phyloP scores from a whole-genome alignment of 495 filamentous ascomycete genomes.

The Aspergillus diversus region DNA sequence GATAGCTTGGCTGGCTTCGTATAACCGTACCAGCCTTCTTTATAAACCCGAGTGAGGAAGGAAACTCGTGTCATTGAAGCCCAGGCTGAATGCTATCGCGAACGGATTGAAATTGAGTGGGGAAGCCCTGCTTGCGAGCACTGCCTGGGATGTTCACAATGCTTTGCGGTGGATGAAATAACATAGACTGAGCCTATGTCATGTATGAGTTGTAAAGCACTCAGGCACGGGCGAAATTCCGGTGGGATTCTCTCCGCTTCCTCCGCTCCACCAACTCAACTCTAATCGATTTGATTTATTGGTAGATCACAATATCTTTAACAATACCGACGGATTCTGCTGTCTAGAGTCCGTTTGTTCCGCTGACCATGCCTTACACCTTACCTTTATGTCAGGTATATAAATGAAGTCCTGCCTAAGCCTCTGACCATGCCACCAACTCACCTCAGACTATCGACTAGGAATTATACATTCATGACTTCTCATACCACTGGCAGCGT shows the following conservation, averaged over 20 bases:
- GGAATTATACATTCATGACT: background rate
- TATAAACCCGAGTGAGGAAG: too few relatives aligned
- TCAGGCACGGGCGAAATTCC: background rate
- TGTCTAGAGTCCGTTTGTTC: conserved; percentile 1
- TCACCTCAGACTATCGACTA: background rate
- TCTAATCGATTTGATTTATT: background rate
- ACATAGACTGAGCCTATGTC: too few relatives aligned
- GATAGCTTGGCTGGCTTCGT: too few relatives aligned
- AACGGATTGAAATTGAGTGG: too few relatives aligned
- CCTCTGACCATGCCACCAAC: background rate
- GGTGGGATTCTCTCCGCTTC: conserved; percentile 1
- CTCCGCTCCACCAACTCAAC: background rate
- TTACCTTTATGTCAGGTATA: background rate
- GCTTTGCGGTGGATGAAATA: too few relatives aligned
- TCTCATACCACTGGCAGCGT: background rate
- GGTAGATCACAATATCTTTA: background rate
- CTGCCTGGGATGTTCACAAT: too few relatives aligned
- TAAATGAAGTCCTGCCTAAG: background rate
- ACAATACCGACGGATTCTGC: conserved; percentile 4
- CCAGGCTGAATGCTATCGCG: too few relatives aligned
- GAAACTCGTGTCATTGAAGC: too few relatives aligned
- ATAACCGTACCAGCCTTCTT: too few relatives aligned
- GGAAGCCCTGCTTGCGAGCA: too few relatives aligned
- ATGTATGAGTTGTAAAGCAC: too few relatives aligned
- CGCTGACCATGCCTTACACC: background rate